Base-by-base conservation (phyloP, 2,329 filamentous ascomycete species). In the Aspergillus ochraceoroseus region DNA sequence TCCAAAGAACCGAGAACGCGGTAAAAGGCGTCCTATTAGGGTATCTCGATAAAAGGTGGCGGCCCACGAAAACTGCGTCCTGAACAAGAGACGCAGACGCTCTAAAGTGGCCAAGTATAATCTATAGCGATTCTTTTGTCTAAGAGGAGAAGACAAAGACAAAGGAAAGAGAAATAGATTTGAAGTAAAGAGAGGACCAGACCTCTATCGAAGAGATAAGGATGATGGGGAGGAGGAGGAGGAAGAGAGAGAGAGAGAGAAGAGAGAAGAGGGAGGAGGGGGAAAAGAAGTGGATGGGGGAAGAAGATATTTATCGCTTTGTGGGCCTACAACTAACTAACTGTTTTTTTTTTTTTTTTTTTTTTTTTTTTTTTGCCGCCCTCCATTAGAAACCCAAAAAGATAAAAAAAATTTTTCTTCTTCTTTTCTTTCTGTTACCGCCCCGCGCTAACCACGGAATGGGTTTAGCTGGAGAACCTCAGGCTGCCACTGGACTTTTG, bases 271-370 rank as follows among this genome's bases (percentile, higher is more conserved):
- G 42, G 43, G 44, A 43, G 46, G 52, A 50, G 49, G 53, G 51
- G 51, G 47, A 27, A 23, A 23, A 48, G 43, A 48, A 51, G 51
- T 47, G 43, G 43, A 44, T 41, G 47, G 52, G 49, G 50, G 53
- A 49, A 49, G 47, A 28, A 26, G 26, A 48, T 64, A 66, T 64
- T 66, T 65, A 65, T 64, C 62, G 53, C 40, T 56, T 52, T 60
- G 60, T 62, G 62, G 61, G 53, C 53, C 30, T 37, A 12, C 15
- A 20, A 15, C 4, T 15, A 9, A 5, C n/a, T n/a, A n/a, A n/a
- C n/a, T n/a, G n/a, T n/a, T n/a, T n/a, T n/a, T n/a, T n/a, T 31
- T 31, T 31, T 31, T 33, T 33, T 33, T 33, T 49, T 46, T 49
- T 32, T 41, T 40, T 7, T 15, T 30, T 7, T 31, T 28, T 25